Evolutionary conservation across 768 basidiomycete genomes (phyloP).

Genomic region (Serendipita sp.): DNA sequence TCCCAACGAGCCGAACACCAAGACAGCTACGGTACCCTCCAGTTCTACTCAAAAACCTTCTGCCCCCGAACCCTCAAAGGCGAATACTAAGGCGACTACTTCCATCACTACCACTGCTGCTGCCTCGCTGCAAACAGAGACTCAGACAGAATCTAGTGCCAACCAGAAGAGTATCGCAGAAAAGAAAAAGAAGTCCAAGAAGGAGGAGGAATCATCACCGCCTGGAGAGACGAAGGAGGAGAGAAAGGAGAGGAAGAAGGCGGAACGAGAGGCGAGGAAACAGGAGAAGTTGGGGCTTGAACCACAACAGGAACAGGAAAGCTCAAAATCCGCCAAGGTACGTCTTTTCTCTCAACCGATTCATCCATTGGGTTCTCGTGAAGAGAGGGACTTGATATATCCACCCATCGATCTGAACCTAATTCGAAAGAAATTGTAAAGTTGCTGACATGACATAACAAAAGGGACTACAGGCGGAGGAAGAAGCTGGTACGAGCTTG

Average conservation of each 20-base stretch:
- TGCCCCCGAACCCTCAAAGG: constrained; percentile 6
- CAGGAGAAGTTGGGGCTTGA: background rate
- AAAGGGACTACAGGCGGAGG: background rate
- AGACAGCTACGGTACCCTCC: background rate
- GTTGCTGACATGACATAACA: background rate
- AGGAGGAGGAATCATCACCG: background rate
- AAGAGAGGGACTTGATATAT: too few species aligned
- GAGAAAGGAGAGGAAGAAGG: background rate
- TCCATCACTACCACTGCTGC: background rate
- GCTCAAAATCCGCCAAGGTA: background rate
- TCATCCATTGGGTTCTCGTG: too few species aligned
- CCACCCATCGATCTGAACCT: too few species aligned
- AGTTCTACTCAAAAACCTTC: background rate
- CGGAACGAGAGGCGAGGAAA: background rate
- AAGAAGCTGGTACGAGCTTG: background rate
- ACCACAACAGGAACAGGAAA: background rate
- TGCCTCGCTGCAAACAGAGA: constrained; percentile 8
- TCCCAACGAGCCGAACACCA: background rate
- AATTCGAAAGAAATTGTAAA: background rate
- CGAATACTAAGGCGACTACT: constrained; percentile 13
- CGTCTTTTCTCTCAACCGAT: background rate
- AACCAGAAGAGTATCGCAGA: background rate
- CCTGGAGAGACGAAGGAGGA: background rate
- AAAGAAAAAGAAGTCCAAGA: constrained; percentile 11
- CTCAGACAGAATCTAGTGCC: background rate